Base-by-base conservation (phyloP, 2,329 filamentous ascomycete genomes). In the Ascochyta clinopodiicola region DNA sequence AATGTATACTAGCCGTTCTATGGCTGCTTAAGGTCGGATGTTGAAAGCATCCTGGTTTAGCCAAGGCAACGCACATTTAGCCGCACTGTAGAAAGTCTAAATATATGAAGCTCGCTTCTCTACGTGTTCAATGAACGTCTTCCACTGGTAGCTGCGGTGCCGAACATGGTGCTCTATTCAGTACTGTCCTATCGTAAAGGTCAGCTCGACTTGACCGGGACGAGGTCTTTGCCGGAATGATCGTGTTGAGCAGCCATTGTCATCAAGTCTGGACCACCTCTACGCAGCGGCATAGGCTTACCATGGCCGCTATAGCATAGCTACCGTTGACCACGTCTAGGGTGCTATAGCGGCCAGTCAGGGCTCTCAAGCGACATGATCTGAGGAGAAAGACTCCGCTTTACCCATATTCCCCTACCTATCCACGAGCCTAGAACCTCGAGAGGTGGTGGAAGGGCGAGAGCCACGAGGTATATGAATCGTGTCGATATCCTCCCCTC, bases 41-140 rank as follows among this genome's bases (percentile, higher is more conserved):
- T 32, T 35, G 25, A 21, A n/a, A 12, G 7, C n/a, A 25, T 15
- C 48, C 48, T 37, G 32, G 48, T 32, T 38, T 9, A 15, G 39
- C 48, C 39, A 44, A 44, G 39, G 9, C 24, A 51, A 24, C 4
- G 25, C 31, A 24, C 40, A 53, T 53, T 53, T 53, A 53, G 38
- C 51, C 51, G 51, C 39, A 48, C 32, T 48, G 44, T 54, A 17
- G 15, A 9, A 54, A 54, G 51, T 39, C 8, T 48, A 39, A 27
- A 34, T 44, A 55, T 24, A 50, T 32, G 21, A 44, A 7, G 10
- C 22, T 55, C 51, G 46, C 51, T 50, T 49, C 40, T 55, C 40
- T 39, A 45, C 49, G 44, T 42, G 17, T 22, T 12, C 15, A 37
- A 32, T 10, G 19, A 27, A 38, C 15, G 46, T 38, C 34, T 48